Evolutionary conservation across 108 stramenopile species (phyloP), one percentile per base, ranked within the genome.

Genomic region (Cafeteria roenbergensis): DNA sequence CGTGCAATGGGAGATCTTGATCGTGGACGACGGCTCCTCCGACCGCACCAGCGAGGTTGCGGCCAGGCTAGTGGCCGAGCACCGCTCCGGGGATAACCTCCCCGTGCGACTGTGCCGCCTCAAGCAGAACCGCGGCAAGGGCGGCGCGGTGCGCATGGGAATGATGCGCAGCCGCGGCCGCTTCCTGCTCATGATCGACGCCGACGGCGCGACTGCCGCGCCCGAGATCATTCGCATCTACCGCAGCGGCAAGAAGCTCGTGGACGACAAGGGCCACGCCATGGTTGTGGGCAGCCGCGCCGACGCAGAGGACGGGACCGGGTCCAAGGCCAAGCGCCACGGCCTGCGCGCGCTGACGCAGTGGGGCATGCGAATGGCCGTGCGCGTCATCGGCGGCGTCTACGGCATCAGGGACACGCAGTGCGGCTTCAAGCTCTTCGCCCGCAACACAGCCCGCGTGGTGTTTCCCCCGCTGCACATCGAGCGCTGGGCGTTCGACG

Each of bases 391-490:
- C 17, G 59, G 72, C 29, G 51, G 57, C 34, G 35, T 56, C 37
- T 14, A 38, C 4, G n/a, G 30, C 14, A 57, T 82, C 60, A 59
- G 65, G 42, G 81, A 82, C 74, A 83, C 82, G n/a, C 82, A 83
- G 73, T 83, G 82, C 73, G 63, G 82, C 27, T 83, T 83, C 73
- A 83, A 83, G 65, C 64, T 83, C 8, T 77, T 83, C 51, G 63
- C 78, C 33, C 51, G 71, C 14, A 1, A 9, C 1, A n/a, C 38
- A 1, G 67, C 72, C 33, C 28, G 26, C 20, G 34, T 72, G 29
- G n/a, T 77, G 28, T 79, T 79, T 66, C 27, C 50, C 21, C 67
- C 60, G 28, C 48, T 79, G 34, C 78, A 77, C 51, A 38, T 63
- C 1, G 68, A 76, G 30, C 69, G 82, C 26, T 83, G 82, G 82